Evolutionary conservation across 2,329 filamentous ascomycete species (phyloP), one percentile per base, ranked within the genome.

Genomic region (Fusarium beomiforme): DNA sequence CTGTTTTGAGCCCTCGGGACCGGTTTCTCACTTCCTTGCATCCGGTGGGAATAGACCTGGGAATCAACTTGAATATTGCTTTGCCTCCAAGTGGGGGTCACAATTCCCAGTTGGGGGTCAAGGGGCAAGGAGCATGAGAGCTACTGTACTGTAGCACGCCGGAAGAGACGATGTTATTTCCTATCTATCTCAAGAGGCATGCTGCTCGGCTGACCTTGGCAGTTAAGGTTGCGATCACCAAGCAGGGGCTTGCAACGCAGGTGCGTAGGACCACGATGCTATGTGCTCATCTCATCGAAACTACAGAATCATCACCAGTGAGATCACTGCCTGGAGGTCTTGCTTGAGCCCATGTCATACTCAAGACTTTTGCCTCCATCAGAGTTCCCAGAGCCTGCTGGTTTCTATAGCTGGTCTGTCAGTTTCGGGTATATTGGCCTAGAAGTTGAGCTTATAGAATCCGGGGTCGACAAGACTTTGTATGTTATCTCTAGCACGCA

Each of bases 21-120:
- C 46, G 42, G 49, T 34, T 36, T 46, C 53, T 61, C 23, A 23
- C 41, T 41, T 59, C 53, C 49, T 37, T 59, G 68, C 49, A 54
- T 39, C 62, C 47, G 57, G 56, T 47, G 49, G 55, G 33, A 67
- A 61, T 44, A 54, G 42, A 55, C 42, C 34, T 50, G 55, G 29
- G 36, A 41, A 55, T 33, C 33, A 59, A 63, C 39, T 50, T 33
- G 39, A 71, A 46, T 44, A 69, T 56, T 54, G 58, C 63, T 70
- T 71, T 69, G 69, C 59, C 64, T 60, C 44, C 23, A 54, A 46
- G 68, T 70, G 68, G 68, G 68, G n/a, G n/a, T n/a, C n/a, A n/a
- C n/a, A n/a, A n/a, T n/a, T n/a, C n/a, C n/a, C n/a, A n/a, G n/a
- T n/a, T n/a, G n/a, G 37, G 24, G 21, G 33, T 23, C 42, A 54